phyloP scores from a whole-genome alignment of 768 basidiomycete genomes.

The Termitomyces heimii region DNA sequence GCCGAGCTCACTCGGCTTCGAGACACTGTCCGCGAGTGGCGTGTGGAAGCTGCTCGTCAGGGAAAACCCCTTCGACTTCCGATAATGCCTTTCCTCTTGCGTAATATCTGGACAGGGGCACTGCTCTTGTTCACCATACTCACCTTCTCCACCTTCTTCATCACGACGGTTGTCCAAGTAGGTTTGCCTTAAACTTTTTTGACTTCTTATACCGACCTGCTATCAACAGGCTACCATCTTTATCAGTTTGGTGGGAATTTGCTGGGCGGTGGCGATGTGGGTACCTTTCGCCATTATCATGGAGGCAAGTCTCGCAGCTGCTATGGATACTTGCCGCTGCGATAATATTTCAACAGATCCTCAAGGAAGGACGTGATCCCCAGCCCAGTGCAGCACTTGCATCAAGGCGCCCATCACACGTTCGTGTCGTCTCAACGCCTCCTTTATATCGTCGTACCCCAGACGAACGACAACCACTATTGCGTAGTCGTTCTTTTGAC shows the following conservation, averaged over 20 bases:
- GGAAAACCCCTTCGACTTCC: conserved; percentile 77
- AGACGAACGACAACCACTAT: conserved; percentile 52
- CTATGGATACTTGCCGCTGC: not conserved
- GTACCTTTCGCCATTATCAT: conserved; percentile 96
- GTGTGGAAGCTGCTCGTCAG: conserved; percentile 71
- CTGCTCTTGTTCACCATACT: conserved; percentile 74
- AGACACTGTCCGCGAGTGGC: conserved; percentile 73
- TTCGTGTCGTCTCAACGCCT: conserved; percentile 50
- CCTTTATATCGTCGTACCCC: conserved; percentile 23
- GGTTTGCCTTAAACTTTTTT: conserved; percentile 4
- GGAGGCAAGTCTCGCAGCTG: conserved; percentile 53
- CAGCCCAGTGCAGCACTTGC: conserved; percentile 14
- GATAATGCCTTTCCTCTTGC: conserved; percentile 83
- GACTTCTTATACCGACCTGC: not conserved
- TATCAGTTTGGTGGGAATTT: conserved; percentile 84
- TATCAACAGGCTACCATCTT: conserved; percentile 63
- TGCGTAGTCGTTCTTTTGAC: conserved; percentile 53
- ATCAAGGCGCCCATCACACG: conserved; percentile 39
- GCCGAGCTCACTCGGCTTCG: conserved; percentile 67
- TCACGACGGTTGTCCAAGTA: conserved; percentile 71
- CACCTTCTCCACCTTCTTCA: conserved; percentile 83
- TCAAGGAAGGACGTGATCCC: conserved; percentile 63
- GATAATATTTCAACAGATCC: conserved; percentile 37
- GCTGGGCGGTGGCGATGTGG: conserved; percentile 98
- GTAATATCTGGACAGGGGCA: conserved; percentile 92